Conservation (phyloP, 345 rosid species). For the sweet orange (Citrus sinensis) region DNA sequence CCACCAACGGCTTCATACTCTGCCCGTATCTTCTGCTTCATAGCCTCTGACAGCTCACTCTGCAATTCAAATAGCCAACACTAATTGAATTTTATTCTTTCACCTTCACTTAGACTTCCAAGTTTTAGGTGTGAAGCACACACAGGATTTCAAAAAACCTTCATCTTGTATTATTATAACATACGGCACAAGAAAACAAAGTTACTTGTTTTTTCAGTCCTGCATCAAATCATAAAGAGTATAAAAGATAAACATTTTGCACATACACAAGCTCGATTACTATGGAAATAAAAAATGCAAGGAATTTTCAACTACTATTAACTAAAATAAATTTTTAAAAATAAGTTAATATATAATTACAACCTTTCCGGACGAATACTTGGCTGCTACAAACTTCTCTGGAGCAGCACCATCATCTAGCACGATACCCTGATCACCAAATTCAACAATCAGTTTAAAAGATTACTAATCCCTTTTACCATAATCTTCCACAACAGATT, state of each 20-base stretch:
- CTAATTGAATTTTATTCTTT: conserved; percentile 47
- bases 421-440: conserved; percentile 63
- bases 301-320: not conserved
- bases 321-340: not conserved
- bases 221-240: conserved; percentile 46
- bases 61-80: conserved; percentile 57
- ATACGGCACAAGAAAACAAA: conserved; percentile 42
- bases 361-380: conserved; percentile 86
- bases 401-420: conserved; percentile 49
- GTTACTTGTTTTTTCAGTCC: conserved; percentile 45
- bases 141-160: conserved; percentile 37
- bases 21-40: conserved; percentile 92
- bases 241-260: conserved; percentile 35
- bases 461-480: not conserved
- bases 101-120: conserved; percentile 38
- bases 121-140: conserved; percentile 28
- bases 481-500: not conserved
- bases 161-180: conserved; percentile 40
- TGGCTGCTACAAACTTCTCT: conserved; percentile 88
- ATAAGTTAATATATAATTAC: conserved; percentile 6
- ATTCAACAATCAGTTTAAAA: conserved; percentile 18
- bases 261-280: conserved; percentile 10
- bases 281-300: conserved; percentile 14
- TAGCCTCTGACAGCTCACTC: conserved; percentile 78
- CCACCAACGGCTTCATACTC: conserved; percentile 83